phyloP scores from a whole-genome alignment of 1,139 yeast species.

The Nakaseomyces kungkrabaensis region DNA sequence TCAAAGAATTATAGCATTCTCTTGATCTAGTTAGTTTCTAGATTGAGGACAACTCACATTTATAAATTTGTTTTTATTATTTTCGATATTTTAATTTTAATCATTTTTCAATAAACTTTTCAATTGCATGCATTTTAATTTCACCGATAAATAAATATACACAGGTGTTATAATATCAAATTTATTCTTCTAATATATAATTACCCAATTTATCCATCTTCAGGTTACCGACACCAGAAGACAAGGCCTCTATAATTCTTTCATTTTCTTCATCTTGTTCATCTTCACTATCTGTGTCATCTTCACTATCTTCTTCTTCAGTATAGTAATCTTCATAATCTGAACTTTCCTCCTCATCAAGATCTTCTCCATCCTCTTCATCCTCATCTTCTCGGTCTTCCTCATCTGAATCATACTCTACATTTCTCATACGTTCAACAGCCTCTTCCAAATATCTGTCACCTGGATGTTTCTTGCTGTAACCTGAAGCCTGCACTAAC shows the following conservation, averaged over 20 bases:
- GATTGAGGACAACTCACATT: neutral
- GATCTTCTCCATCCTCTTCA: conserved; percentile 8
- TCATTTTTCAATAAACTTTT: neutral
- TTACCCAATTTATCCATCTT: conserved; percentile 78
- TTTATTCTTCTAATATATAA: conserved; percentile 48
- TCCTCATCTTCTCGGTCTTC: conserved; percentile 8
- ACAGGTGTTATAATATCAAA: neutral
- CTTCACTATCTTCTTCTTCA: conserved; percentile 27
- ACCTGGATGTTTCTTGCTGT: conserved; percentile 56
- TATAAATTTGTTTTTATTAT: neutral
- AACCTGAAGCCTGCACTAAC: conserved; percentile 87
- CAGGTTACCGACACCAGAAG: conserved; percentile 47
- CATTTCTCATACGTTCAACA: conserved; percentile 51
- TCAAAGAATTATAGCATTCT: too few species aligned
- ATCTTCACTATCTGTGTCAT: conserved; percentile 31
- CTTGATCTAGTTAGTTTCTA: too few species aligned
- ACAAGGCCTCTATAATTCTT: conserved; percentile 58
- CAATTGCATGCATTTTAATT: too few species aligned
- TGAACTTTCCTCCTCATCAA: conserved; percentile 28
- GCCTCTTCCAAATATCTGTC: conserved; percentile 69
- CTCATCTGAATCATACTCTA: conserved; percentile 27
- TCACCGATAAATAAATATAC: neutral
- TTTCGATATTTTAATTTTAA: neutral
- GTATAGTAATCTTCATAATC: conserved; percentile 20
- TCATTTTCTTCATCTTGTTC: conserved; percentile 54